Evolutionary conservation across 2,329 filamentous ascomycete genomes (phyloP).

Genomic region (Akanthomyces dipterigenus): DNA sequence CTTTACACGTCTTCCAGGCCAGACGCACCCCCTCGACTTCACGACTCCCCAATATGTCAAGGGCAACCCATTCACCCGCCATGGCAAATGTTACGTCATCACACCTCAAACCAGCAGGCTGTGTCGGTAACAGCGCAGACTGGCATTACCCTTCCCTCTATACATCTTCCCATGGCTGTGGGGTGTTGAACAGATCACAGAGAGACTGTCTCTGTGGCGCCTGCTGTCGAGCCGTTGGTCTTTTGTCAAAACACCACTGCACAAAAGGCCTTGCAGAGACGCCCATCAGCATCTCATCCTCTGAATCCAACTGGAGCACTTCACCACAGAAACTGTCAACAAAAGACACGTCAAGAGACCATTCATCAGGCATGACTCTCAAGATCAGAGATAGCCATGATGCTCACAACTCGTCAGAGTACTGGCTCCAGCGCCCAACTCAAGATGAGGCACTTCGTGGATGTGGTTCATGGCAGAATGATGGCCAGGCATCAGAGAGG

Average conservation of each 20-base stretch:
- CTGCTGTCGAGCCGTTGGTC: background rate
- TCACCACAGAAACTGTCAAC: background rate
- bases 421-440: background rate
- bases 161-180: background rate
- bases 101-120: background rate
- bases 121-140: background rate
- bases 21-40: background rate
- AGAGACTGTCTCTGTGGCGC: background rate
- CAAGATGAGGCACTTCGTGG: background rate
- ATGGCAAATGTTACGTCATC: background rate
- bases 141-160: background rate
- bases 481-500: background rate
- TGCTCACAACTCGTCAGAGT: background rate
- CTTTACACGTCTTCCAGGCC: background rate
- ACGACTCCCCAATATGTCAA: background rate
- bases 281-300: background rate
- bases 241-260: background rate
- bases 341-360: background rate
- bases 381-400: background rate
- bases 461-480: background rate
- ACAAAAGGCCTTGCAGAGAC: background rate
- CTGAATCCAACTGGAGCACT: constrained; percentile 2
- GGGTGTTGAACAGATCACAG: background rate
- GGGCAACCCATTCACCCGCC: background rate
- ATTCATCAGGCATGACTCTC: background rate